Evolutionary conservation across 306 rosid species (phyloP).

Genomic region (Mimosa bimucronata): DNA sequence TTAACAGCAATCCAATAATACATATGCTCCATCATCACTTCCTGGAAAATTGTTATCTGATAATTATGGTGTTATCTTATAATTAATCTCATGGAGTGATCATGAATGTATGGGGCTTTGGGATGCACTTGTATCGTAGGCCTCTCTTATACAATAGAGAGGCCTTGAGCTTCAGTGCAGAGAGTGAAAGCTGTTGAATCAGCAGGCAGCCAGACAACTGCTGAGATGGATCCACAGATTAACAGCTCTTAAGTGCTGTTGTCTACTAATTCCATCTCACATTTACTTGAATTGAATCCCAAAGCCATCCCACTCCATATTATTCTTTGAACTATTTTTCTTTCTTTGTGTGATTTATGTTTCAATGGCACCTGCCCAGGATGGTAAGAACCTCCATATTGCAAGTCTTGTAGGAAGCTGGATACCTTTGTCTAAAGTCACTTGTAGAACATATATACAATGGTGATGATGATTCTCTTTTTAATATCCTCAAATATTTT

Average conservation of each 20-base stretch:
- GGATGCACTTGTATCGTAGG: conserved; percentile 42
- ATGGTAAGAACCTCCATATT: neutral
- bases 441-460: neutral
- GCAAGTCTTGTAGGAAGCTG: neutral
- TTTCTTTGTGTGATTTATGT: too few relatives aligned
- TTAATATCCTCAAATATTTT: neutral
- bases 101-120: neutral
- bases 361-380: neutral
- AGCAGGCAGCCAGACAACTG: conserved; percentile 62
- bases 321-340: neutral
- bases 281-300: neutral
- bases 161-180: conserved; percentile 40
- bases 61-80: neutral
- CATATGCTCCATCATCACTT: neutral
- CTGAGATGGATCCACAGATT: conserved; percentile 55
- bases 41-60: neutral
- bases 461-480: neutral
- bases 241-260: conserved; percentile 28
- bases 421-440: neutral
- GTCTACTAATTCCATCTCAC: conserved; percentile 49
- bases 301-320: neutral
- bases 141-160: conserved; percentile 31
- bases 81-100: neutral
- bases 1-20: neutral
- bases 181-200: conserved; percentile 44